Conservation (phyloP, 2,329 filamentous ascomycete genomes). For the Colletotrichum filicis region DNA sequence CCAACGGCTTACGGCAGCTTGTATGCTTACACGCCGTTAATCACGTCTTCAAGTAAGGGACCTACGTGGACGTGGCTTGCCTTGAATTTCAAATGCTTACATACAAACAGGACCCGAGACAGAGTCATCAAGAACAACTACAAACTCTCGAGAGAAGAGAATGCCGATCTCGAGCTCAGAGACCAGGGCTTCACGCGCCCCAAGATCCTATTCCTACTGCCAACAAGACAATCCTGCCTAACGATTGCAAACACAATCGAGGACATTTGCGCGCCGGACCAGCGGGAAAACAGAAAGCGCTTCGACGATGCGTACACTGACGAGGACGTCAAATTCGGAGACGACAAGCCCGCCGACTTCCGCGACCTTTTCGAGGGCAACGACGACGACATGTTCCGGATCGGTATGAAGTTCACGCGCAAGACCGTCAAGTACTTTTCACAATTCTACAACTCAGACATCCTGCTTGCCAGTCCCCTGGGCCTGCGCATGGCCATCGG, state of each 20-base stretch:
- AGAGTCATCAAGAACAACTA: constrained; percentile 93
- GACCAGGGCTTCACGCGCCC: constrained; percentile 97
- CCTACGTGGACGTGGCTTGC: no score
- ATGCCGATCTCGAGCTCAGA: constrained; percentile 77
- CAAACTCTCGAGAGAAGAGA: constrained; percentile 75
- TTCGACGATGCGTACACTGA: constrained; percentile 87
- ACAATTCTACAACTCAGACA: constrained; percentile 95
- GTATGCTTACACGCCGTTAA: constrained; percentile 88
- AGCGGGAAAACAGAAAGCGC: constrained; percentile 93
- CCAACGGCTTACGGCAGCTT: constrained; percentile 75
- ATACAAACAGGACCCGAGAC: constrained; percentile 75
- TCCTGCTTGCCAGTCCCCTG: constrained; percentile 90
- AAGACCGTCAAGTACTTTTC: constrained; percentile 96
- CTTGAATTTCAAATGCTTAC: constrained; percentile 33
- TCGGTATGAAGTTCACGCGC: constrained; percentile 96
- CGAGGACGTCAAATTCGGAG: constrained; percentile 74
- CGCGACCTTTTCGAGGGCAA: constrained; percentile 91
- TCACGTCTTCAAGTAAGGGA: constrained; percentile 83
- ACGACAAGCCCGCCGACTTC: constrained; percentile 87
- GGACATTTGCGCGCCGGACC: constrained; percentile 81
- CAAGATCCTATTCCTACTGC: constrained; percentile 90
- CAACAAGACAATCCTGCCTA: constrained; percentile 87
- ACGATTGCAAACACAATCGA: constrained; percentile 82
- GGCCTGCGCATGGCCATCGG: constrained; percentile 93
- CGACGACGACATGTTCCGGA: constrained; percentile 95